Evolutionary conservation across 176 grass and related monocot species (phyloP).

Genomic region (Themeda triandra): DNA sequence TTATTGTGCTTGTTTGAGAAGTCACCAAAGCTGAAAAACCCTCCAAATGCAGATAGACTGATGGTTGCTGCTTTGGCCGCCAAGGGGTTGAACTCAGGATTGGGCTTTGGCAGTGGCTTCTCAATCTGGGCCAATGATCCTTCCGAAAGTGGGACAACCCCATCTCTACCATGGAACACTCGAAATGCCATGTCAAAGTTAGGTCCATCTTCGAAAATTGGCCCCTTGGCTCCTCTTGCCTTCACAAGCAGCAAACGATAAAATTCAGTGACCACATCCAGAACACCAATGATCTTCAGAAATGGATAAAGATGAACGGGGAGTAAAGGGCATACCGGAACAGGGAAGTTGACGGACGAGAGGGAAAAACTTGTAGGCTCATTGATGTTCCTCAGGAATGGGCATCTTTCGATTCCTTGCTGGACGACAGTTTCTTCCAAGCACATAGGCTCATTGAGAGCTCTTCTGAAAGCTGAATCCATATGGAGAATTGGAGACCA

Average conservation of each 20-base stretch:
- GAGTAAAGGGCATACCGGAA: conserved; percentile 49
- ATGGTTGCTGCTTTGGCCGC: conserved; percentile 94
- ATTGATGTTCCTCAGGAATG: conserved; percentile 95
- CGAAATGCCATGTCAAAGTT: conserved; percentile 95
- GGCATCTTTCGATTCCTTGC: conserved; percentile 75
- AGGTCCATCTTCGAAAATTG: conserved; percentile 97
- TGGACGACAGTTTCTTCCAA: conserved; percentile 48
- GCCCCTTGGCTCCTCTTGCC: conserved; percentile 82
- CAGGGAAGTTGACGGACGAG: conserved; percentile 46
- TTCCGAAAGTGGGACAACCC: conserved; percentile 82
- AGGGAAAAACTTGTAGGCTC: conserved; percentile 85
- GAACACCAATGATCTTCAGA: not conserved
- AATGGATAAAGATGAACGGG: not conserved
- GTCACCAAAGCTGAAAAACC: conserved; percentile 69
- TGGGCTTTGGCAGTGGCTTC: conserved; percentile 44
- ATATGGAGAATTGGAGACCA: conserved; percentile 44
- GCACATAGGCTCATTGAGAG: conserved; percentile 39
- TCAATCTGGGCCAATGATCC: conserved; percentile 48
- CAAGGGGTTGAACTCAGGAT: conserved; percentile 71
- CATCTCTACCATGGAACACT: conserved; percentile 90
- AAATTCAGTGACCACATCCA: conserved; percentile 18
- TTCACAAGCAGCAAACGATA: conserved; percentile 37
- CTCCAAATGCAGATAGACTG: conserved; percentile 88
- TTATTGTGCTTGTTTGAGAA: conserved; percentile 74
- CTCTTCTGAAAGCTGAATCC: conserved; percentile 56